A percentile compares a stretch with the other conserved stretches of the same genome.
Evolutionary conservation across 2,329 filamentous ascomycete species (phyloP).

Genomic region (Claviceps pazoutovae): DNA sequence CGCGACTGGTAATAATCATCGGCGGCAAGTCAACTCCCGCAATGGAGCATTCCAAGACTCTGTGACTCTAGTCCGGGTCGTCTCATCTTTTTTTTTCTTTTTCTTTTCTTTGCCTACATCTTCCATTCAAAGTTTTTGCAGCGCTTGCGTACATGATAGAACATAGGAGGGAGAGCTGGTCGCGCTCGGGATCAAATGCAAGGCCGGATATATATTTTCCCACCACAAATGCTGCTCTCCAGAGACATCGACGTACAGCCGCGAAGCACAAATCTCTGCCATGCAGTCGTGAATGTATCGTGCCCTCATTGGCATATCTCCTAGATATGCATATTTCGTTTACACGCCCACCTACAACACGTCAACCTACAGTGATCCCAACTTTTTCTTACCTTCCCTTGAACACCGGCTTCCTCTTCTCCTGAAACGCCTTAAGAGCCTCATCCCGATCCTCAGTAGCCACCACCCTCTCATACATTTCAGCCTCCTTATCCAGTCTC

Average conservation of each 20-base stretch:
- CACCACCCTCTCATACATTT: conserved; percentile 73
- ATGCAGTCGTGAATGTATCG: too few species aligned
- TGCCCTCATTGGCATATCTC: too few species aligned
- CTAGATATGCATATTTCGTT: neutral
- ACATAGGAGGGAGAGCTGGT: neutral
- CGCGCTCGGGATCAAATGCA: neutral
- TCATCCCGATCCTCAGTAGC: conserved; percentile 77
- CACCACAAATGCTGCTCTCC: neutral
- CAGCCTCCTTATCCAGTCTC: conserved; percentile 66
- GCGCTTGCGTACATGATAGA: neutral
- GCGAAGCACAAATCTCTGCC: too few species aligned
- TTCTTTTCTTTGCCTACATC: neutral
- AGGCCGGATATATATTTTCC: neutral
- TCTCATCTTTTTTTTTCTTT: neutral
- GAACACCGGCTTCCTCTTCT: conserved; percentile 47
- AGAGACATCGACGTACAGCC: too few species aligned
- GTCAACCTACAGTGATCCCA: neutral
- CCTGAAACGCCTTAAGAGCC: conserved; percentile 69
- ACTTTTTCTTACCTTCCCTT: conserved; percentile 31
- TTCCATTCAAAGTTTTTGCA: neutral
- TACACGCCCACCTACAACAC: neutral
- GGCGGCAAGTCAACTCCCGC: too few species aligned
- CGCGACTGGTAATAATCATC: neutral
- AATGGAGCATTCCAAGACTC: too few species aligned
- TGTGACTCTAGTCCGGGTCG: too few species aligned